phyloP scores from a whole-genome alignment of 2,329 filamentous ascomycete genomes.

The Microdochium trichocladiopsis region DNA sequence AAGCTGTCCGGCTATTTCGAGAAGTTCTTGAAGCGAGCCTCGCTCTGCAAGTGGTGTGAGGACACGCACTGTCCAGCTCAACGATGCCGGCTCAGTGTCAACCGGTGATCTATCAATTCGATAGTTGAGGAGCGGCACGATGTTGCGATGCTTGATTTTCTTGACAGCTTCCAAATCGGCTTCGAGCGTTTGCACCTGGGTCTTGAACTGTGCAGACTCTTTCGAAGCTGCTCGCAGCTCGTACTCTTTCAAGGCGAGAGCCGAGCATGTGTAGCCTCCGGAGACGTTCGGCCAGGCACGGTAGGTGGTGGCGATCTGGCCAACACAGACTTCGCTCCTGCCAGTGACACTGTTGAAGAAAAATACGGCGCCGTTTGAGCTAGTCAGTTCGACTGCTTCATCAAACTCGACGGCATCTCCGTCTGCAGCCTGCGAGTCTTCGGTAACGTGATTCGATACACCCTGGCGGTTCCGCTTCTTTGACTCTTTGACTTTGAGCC shows the following conservation, averaged over 20 bases:
- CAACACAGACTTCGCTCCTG: conserved; percentile 58
- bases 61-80: conserved; percentile 64
- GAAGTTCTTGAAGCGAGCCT: conserved; percentile 73
- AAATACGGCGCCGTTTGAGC: conserved; percentile 55
- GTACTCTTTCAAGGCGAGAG: conserved; percentile 69
- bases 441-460: conserved; percentile 26
- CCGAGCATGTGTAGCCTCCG: conserved; percentile 47
- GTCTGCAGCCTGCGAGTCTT: conserved; percentile 22
- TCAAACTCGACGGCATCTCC: conserved; percentile 53
- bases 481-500: conserved; percentile 55
- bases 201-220: conserved; percentile 60
- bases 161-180: conserved; percentile 69
- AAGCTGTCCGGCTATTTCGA: conserved; percentile 71
- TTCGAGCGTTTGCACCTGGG: conserved; percentile 71
- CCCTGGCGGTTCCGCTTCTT: conserved; percentile 52
- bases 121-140: conserved; percentile 77
- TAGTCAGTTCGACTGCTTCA: conserved; percentile 55
- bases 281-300: conserved; percentile 63
- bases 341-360: conserved; percentile 66
- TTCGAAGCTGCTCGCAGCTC: conserved; percentile 49
- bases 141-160: conserved; percentile 65
- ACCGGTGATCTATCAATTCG: conserved; percentile 55
- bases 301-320: conserved; percentile 61
- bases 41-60: conserved; percentile 73
- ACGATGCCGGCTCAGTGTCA: conserved; percentile 30